Base-by-base conservation (phyloP, 2,329 filamentous ascomycete species). In the Ampelomyces quisqualis region DNA sequence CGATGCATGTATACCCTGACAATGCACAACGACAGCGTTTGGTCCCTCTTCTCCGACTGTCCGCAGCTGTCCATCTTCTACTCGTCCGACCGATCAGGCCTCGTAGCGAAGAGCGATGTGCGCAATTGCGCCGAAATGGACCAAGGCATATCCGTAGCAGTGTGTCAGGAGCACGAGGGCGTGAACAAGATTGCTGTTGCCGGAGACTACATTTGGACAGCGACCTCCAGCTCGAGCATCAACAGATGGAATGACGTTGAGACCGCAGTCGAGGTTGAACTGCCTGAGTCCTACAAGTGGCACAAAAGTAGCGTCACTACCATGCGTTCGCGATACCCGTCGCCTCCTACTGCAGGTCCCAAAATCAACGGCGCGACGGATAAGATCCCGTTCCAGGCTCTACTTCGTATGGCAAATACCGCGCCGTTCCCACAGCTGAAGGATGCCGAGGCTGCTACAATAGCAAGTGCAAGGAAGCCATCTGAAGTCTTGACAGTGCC, bases 11-110 rank as follows among this genome's bases (percentile, higher is more conserved):
- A 96, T 70, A 98, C 93, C 0, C 79, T 98, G 57, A 96, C 90
- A 39, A 98, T 98, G 93, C 93, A 98, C 71, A 95, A 95, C 63
- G 90, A 95, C 63, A 96, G 90, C 64, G 88, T 98, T 15, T 98
- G 93, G 93, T 94, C 89, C 1, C 76, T 98, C 15, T 95, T 86
- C 69, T 96, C 93, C 0, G 84, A 91, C 38, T 82, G 95, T 57
- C 90, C 90, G 1, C 79, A 86, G 43, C 78, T 98, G 3, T 85
- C 85, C 7, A 80, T 95, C 20, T 97, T 98, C 69, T 97, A 97
- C 72, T 97, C 91, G 40, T 88, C 86, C 55, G 93, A 98, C 69
- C 84, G 91, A 36, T 90, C 89, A 1, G 93, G 93, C 2, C 71
- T 96, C 47, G 85, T 98, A n/a, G 91, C 90, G 39, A 98, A 97